phyloP scores from a whole-genome alignment of 2,329 filamentous ascomycete genomes.

The Talaromyces atroroseus region DNA sequence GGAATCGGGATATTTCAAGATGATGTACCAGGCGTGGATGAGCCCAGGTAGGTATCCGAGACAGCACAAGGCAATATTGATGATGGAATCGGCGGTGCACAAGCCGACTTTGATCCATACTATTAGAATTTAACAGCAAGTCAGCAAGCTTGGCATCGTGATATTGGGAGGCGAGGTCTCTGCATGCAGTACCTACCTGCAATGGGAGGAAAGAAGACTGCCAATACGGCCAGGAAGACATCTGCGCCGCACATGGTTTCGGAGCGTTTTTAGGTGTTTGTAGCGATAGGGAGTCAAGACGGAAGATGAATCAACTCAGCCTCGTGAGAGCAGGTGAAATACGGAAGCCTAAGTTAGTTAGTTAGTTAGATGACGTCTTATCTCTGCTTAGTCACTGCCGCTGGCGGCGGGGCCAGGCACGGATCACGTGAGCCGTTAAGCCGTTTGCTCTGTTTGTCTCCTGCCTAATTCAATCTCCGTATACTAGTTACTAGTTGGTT shows the following conservation, averaged over 20 bases:
- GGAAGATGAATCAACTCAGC: too few species aligned
- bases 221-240: conserved; percentile 56
- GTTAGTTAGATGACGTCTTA: conserved; percentile 1
- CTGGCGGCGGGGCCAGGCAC: too few species aligned
- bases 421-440: not conserved
- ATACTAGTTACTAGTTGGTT: too few species aligned
- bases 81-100: conserved; percentile 85
- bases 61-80: conserved; percentile 86
- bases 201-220: conserved; percentile 57
- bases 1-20: conserved; percentile 76
- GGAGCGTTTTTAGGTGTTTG: not conserved
- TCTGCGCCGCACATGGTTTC: conserved; percentile 54
- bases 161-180: not conserved
- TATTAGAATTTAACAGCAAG: conserved; percentile 33
- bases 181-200: conserved; percentile 41
- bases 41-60: conserved; percentile 80
- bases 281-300: too few species aligned
- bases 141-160: not conserved
- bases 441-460: not conserved
- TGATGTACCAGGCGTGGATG: conserved; percentile 97
- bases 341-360: not conserved
- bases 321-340: not conserved
- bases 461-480: too few species aligned
- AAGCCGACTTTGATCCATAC: conserved; percentile 97
- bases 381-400: not conserved